phyloP scores from a whole-genome alignment of 1,284 basidiomycete species.

The Sporisorium scitamineum region DNA sequence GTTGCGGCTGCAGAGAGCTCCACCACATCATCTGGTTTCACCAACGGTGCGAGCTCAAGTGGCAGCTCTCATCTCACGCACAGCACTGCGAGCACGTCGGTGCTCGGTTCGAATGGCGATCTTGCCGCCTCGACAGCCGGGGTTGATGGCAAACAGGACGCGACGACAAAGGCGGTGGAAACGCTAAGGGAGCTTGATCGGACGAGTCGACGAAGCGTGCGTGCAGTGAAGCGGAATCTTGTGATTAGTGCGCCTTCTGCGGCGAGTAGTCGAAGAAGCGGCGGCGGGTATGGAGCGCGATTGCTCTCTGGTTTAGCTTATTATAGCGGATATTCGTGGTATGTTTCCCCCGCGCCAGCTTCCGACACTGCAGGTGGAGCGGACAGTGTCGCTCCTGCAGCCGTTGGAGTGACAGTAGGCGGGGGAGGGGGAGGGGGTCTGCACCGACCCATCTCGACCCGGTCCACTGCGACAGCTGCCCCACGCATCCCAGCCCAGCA shows the following conservation, averaged over 20 bases:
- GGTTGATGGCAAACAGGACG: background rate
- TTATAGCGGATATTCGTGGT: constrained; percentile 34
- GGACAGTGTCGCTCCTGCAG: background rate
- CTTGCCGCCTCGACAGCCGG: background rate
- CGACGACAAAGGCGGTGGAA: constrained; percentile 21
- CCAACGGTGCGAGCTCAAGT: background rate
- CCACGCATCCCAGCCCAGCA: constrained; percentile 21
- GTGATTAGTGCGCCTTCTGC: constrained; percentile 12
- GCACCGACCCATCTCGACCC: constrained; percentile 8
- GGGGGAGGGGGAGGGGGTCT: constrained; percentile 6
- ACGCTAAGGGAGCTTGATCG: constrained; percentile 28
- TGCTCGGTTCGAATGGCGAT: constrained; percentile 7
- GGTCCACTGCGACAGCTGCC: background rate
- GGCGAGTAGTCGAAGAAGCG: background rate
- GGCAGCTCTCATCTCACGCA: constrained; percentile 10
- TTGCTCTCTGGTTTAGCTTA: constrained; percentile 26
- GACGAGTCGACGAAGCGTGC: constrained; percentile 2
- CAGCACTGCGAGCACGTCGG: constrained; percentile 21
- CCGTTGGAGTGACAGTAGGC: background rate
- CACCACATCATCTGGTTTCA: constrained; percentile 16
- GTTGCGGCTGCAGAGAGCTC: background rate
- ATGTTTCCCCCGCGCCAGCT: background rate
- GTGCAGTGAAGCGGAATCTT: constrained; percentile 19
- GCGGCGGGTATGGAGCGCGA: constrained; percentile 20
- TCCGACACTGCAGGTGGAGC: too few relatives aligned